Base-by-base conservation (phyloP, 305 asterid genomes). In the Fraxinus sp. region DNA sequence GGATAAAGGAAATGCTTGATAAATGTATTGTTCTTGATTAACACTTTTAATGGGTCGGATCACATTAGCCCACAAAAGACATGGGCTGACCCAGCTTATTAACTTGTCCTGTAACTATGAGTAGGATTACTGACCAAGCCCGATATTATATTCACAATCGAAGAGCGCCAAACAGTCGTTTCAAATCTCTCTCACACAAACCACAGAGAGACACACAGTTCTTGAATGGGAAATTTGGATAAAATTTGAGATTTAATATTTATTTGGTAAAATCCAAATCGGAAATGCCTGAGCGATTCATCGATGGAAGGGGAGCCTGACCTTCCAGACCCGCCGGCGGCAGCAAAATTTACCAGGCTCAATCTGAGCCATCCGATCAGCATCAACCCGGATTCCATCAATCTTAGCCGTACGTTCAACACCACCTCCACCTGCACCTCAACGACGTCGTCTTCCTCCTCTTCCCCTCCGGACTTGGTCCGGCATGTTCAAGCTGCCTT, bases 241-340 rank as follows among this genome's bases (percentile, higher is more conserved):
- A 62, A 74, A 73, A 26, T 66, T 76, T n/a, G 81, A 66, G 18
- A 37, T 74, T 26, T 32, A 82, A 18, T 10, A 13, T 36, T 16
- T 36, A 5, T 20, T 70, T 28, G 75, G 39, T 13, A 30, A 70
- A 70, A 13, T 11, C 16, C 22, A 74, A 3, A 64, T 41, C 83
- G 82, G 93, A 90, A 52, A 94, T 94, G 97, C 91, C 83, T 78
- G 75, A 83, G 86, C 77, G 87, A 79, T 84, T 83, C 80, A 86
- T 88, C 93, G 83, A 94, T 94, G 97, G 95, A 95, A 89, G 93
- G 92, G 93, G 97, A 94, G 90, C 90, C 92, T 90, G 94, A 94
- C 89, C 93, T 90, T 90, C 95, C 93, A 88, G 89, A 71, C 83
- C 92, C 89, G 71, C 85, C 86, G 66, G 85, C 88, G 78, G 87